Evolutionary conservation across 2,329 filamentous ascomycete genomes (phyloP).

Genomic region (Alternaria arbusti): DNA sequence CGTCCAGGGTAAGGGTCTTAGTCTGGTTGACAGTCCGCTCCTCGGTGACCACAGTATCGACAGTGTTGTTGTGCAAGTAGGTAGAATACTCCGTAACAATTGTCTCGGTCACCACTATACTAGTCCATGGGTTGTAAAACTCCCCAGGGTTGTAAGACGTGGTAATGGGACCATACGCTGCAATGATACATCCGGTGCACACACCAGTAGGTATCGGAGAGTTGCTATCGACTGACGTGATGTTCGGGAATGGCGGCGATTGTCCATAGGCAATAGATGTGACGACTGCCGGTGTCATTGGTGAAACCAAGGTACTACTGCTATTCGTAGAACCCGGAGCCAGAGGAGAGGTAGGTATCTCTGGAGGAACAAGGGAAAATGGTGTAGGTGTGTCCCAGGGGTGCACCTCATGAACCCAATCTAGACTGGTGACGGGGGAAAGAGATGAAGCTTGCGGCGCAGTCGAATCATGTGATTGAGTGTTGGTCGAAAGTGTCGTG

Average conservation of each 20-base stretch:
- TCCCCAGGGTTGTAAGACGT: conserved; percentile 21
- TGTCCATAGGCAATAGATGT: background rate
- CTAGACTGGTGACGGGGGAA: background rate
- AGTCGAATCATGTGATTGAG: background rate
- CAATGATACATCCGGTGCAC: conserved; percentile 44
- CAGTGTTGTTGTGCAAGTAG: conserved; percentile 30
- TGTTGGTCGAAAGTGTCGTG: background rate
- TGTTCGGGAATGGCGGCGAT: background rate
- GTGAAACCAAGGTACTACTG: background rate
- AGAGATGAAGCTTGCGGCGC: background rate
- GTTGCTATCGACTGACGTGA: background rate
- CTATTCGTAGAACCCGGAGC: background rate
- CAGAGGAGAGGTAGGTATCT: background rate
- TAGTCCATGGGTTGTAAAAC: conserved; percentile 21
- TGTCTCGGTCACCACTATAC: conserved; percentile 35
- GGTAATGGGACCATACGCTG: conserved; percentile 31
- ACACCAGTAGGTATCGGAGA: background rate
- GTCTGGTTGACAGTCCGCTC: conserved; percentile 34
- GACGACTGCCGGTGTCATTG: background rate
- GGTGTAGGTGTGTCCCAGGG: background rate
- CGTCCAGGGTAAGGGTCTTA: conserved; percentile 22
- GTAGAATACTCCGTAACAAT: conserved; percentile 32
- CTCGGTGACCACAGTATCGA: conserved; percentile 36
- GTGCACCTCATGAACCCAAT: background rate
- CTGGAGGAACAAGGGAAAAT: background rate